Base-by-base conservation (phyloP, 768 basidiomycete species). In the Amanita pallidorosea region DNA sequence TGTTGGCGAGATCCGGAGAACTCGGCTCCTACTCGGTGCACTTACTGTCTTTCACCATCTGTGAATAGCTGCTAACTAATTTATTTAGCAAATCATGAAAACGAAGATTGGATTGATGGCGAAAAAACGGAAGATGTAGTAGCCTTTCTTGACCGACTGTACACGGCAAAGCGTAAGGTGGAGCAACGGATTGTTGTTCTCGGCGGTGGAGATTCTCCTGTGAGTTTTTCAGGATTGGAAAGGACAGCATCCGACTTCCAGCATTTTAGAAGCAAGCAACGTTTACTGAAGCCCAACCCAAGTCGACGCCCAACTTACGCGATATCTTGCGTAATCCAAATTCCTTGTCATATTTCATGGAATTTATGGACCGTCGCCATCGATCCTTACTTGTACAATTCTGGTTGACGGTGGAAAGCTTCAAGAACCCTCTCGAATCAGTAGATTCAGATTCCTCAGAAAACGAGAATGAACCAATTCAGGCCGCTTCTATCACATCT, bases 371-470 rank as follows among this genome's bases (percentile, higher is more conserved):
- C 57, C 79, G 96, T 12, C 79, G 87, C 7, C 76, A 81, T 53
- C 80, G 86, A 27, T 88, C 93, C 11, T 61, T 89, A 11, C 79
- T 91, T 8, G 90, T 96, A 3, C 95, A 98, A 56, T 99, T 97
- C 67, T 98, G 95, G 95, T 72, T 98, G 1, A 91, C 92, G 0
- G 89, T 97, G 2, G 93, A 99, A 67, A 91, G 90, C 52, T 95
- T 98, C 76, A 97, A 97, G 68, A 91, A 95, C 57, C 96, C 96
- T 0, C 67, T 99, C 23, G 94, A 96, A 64, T 78, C 81, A 2
- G 76, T 86, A 5, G 85, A 91, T 56, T 85, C 80, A 31, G 80
- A 80, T 46, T 81, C 80, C 12, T 81, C 81, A 27, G 77, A 79
- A 37, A 72, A 76, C 46, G 75, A 82, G 43, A 70, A 73, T 52